Base-by-base conservation (phyloP, 768 basidiomycete genomes). In the Cyathus striatus region DNA sequence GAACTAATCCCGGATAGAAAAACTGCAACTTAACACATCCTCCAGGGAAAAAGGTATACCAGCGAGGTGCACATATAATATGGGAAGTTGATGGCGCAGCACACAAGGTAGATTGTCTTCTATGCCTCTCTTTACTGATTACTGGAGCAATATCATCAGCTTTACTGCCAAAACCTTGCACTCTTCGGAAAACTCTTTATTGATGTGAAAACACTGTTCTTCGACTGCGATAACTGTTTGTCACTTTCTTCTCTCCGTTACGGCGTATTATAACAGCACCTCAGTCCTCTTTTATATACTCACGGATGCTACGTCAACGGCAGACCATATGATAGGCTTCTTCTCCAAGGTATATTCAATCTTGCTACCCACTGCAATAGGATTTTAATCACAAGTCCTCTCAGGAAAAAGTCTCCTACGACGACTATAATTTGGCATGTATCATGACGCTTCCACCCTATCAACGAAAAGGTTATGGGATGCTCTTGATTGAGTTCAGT, bases 401-500 rank as follows among this genome's bases (percentile, higher is more conserved):
- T 5, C 42, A 94, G 90, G 96, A 99, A 66, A 98, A 97, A 59
- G 60, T 86, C 23, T 95, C 94, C 1, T 95, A 92, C 49, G 96
- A 99, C 52, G 90, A 95, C 53, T 96, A 94, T 66, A 99, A 99
- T 57, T 76, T 99, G 6, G 95, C 95, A 3, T 94, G 91, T 61
- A 99, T 99, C 53, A 83, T 98, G 52, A 90, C 88, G 5, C 78
- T 99, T 32, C 96, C 96, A 2, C 96, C 93, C 14, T 91, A 84
- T 55, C 95, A 97, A 55, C 75, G 81, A 45, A 78, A 83, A 52
- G 89, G 92, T 5, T 96, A 86, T 54, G 96, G 95, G 2, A 91
- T 90, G 75, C 81, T 98, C 20, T 76, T 99, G 75, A 97, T 98
- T 49, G 95, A 99, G 67, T 96, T 98, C 71, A 98, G 95, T 95